phyloP scores from a whole-genome alignment of 495 filamentous ascomycete species.

The Eremomyces bilateralis region DNA sequence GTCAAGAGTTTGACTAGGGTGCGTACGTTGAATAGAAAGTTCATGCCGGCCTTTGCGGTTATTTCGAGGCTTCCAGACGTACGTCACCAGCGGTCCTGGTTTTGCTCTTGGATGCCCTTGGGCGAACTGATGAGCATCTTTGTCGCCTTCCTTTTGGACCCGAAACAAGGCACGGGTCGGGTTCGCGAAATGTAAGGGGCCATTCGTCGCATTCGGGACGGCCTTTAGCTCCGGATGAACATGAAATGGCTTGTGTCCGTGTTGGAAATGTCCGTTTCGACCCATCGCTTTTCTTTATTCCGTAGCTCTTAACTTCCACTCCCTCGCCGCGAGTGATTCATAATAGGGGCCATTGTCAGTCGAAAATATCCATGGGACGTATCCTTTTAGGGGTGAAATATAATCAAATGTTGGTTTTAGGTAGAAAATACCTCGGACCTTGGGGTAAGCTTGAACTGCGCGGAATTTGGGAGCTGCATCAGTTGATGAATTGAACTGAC shows the following conservation, averaged over 20 bases:
- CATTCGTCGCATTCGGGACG: slow-evolving; percentile 10
- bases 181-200: slow-evolving; percentile 28
- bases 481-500: no score
- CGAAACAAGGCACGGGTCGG: slow-evolving; percentile 24
- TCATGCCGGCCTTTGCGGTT: slow-evolving; percentile 50
- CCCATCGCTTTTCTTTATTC: no score
- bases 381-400: no score
- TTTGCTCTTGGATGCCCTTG: background rate
- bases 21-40: slow-evolving; percentile 23
- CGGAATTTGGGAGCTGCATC: no score
- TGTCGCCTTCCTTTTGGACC: slow-evolving; percentile 3
- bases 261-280: slow-evolving; percentile 12
- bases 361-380: no score
- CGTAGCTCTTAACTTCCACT: no score
- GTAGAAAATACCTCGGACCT: no score
- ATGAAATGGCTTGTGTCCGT: slow-evolving; percentile 11
- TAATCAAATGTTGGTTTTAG: no score
- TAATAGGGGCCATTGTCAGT: no score
- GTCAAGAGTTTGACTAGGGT: slow-evolving; percentile 9
- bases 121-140: slow-evolving; percentile 1
- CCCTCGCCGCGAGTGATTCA: no score
- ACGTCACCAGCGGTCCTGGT: slow-evolving; percentile 11
- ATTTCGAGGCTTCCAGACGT: slow-evolving; percentile 41
- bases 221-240: slow-evolving; percentile 9
- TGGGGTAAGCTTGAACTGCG: no score